Base-by-base conservation (phyloP, 2,329 filamentous ascomycete genomes). In the Fulvia fulva region DNA sequence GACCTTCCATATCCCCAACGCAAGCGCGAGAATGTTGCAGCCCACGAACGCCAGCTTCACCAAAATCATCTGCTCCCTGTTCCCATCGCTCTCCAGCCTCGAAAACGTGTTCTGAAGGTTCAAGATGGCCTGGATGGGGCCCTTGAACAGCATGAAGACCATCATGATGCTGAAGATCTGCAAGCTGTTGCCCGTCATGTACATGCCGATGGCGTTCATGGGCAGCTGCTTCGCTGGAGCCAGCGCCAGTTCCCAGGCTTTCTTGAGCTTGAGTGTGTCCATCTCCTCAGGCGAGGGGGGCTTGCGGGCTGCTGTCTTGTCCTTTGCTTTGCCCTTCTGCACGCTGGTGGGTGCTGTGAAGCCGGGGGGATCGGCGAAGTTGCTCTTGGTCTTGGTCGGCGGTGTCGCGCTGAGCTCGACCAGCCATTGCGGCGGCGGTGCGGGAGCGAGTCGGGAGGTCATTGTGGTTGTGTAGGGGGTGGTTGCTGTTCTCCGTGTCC, bases 141-240 rank as follows among this genome's bases (percentile, higher is more conserved):
- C 95, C 81, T 97, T 97, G 83, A 99, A 99, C 47, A 96, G 87
- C 89, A 97, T 97, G 70, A 93, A 92, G 19, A 97, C 93, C 92
- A 97, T 99, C 91, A 97, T 97, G 77, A 99, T 97, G 76, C 89
- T 95, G 80, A 99, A 99, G 66, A 99, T 97, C 74, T 99, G 94
- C 49, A 99, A 84, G 61, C 90, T 91, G 78, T 97, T 99, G 70
- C 94, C 94, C 30, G 93, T 95, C 94, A 99, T 99, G 83, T 99
- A 99, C 91, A 97, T 97, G 87, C 97, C 97, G 74, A 99, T 93
- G 63, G 88, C 92, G 57, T 95, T 97, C 94, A 99, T 99, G 58
- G 94, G 94, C 49, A 99, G 81, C 73, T 88, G 87, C 80, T 99
- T 99, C 62, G 94, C 88, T 0, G 94, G 94, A 1, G 88, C 93